Evolutionary conservation across 1,284 basidiomycete species (phyloP).

Genomic region (Entoloma clypeatum): DNA sequence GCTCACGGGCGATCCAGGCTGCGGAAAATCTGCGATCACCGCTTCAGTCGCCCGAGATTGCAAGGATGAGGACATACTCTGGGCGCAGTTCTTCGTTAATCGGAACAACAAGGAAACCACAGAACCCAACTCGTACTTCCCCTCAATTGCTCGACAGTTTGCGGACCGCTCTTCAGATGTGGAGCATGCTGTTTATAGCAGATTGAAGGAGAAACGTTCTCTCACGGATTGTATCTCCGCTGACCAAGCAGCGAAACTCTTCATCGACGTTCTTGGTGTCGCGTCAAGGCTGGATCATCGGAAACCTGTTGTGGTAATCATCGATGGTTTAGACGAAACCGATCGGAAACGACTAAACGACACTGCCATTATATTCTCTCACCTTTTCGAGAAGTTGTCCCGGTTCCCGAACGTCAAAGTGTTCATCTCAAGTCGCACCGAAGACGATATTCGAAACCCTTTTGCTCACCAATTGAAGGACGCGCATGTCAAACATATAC

Average conservation of each 20-base stretch:
- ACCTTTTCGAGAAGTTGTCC: conserved; percentile 2
- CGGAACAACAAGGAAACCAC: conserved; percentile 7
- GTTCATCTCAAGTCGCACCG: conserved; percentile 10
- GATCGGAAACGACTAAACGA: background rate
- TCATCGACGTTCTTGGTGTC: conserved; percentile 5
- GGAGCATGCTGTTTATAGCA: conserved; percentile 1
- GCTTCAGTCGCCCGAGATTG: conserved; percentile 10
- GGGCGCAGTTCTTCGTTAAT: no score
- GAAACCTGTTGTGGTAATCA: conserved; percentile 9
- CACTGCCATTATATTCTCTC: conserved; percentile 7
- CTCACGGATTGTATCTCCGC: conserved; percentile 6
- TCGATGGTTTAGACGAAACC: conserved; percentile 12
- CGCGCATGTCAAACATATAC: conserved; percentile 5
- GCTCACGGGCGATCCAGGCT: no score
- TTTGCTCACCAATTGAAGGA: background rate
- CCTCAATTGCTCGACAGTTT: conserved; percentile 11
- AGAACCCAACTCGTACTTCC: conserved; percentile 8
- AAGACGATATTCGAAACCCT: conserved; percentile 7
- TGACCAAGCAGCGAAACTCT: conserved; percentile 9
- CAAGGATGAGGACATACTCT: conserved; percentile 6
- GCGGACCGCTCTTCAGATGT: conserved; percentile 3
- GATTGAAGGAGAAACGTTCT: conserved; percentile 5
- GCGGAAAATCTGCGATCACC: conserved; percentile 14
- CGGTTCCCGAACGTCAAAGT: conserved; percentile 8
- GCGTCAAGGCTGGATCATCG: conserved; percentile 1